Conservation (phyloP, 1,139 yeast genomes). For the Yueomyces sp. region DNA sequence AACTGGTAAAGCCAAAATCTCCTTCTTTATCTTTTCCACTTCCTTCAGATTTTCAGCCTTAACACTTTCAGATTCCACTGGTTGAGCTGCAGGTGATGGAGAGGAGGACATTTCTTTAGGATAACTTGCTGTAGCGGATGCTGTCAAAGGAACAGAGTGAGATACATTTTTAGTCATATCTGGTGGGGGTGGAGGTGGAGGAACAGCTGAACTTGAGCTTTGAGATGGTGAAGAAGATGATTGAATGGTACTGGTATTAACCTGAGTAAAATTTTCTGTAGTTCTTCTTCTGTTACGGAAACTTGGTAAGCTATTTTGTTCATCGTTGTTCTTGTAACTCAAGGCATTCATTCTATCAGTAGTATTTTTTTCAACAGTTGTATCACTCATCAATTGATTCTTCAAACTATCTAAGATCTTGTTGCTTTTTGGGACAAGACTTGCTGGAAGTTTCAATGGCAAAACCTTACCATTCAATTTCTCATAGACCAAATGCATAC, state of each 20-base stretch:
- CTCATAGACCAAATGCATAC: constrained; percentile 70
- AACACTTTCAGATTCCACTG: constrained; percentile 5
- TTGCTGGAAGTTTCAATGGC: constrained; percentile 62
- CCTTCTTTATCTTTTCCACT: constrained; percentile 50
- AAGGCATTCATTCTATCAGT: constrained; percentile 18
- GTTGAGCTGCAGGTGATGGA: neutral
- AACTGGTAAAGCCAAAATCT: constrained; percentile 30
- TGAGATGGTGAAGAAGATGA: neutral
- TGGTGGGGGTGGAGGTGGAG: constrained; percentile 1
- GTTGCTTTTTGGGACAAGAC: constrained; percentile 64
- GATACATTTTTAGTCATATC: neutral
- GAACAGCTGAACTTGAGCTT: neutral
- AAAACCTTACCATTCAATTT: constrained; percentile 60
- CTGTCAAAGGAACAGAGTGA: neutral
- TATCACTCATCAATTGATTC: constrained; percentile 45
- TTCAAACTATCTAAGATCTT: constrained; percentile 45
- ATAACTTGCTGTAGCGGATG: neutral
- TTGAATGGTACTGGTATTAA: neutral
- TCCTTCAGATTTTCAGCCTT: constrained; percentile 28
- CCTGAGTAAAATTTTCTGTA: constrained; percentile 2
- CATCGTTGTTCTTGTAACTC: constrained; percentile 29
- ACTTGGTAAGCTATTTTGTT: constrained; percentile 28
- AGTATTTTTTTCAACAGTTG: constrained; percentile 36
- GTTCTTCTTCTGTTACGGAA: constrained; percentile 23
- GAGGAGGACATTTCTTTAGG: neutral